phyloP scores from a whole-genome alignment of 73 alveolate species.

The Tetrahymena borealis region DNA sequence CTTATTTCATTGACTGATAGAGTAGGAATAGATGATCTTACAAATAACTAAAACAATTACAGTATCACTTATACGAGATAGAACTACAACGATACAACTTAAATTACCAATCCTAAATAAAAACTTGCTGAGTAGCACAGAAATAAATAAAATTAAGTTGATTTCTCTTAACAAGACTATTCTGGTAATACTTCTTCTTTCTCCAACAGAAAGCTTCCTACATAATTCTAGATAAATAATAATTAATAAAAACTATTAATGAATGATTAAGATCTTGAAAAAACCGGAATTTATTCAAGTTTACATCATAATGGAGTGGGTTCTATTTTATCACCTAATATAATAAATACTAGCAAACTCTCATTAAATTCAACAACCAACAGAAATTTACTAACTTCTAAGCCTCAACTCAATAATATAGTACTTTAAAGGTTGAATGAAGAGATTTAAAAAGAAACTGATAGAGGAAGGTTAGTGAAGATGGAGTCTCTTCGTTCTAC shows the following conservation, averaged over 20 bases:
- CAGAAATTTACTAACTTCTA: background rate
- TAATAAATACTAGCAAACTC: background rate
- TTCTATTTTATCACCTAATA: background rate
- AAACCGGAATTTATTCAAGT: background rate
- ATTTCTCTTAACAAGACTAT: no score
- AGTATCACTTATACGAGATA: background rate
- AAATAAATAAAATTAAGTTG: background rate
- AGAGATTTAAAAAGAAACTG: background rate
- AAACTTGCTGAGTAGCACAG: background rate
- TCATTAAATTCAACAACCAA: background rate
- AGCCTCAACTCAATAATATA: background rate
- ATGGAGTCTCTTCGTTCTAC: background rate
- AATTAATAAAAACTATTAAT: no score
- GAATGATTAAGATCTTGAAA: background rate
- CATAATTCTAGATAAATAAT: no score
- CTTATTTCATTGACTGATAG: background rate
- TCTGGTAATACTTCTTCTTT: no score
- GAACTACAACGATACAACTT: background rate
- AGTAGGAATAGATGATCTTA: background rate
- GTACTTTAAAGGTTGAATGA: background rate
- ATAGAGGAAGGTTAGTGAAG: background rate
- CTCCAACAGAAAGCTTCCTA: no score
- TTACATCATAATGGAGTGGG: background rate
- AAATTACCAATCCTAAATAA: no score
- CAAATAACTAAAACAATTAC: background rate